Evolutionary conservation across 208 protist species (phyloP), one percentile per base, ranked within the genome.

Genomic region (Leishmania lainsoni): DNA sequence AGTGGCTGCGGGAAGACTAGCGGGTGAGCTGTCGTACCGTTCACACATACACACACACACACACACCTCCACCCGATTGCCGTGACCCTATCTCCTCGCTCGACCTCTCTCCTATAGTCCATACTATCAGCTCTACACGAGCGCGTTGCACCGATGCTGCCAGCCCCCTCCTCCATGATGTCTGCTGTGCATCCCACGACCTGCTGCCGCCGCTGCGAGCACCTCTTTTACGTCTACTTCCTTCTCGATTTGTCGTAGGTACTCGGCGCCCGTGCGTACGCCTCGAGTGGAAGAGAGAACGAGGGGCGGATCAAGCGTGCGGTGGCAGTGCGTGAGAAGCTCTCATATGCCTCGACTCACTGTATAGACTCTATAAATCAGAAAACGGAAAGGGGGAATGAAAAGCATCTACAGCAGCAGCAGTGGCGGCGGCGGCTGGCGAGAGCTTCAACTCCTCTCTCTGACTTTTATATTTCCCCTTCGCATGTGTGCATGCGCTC

Each of bases 1-100:
- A 73, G 35, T 92, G 89, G 89, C 73, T 92, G 69, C 83, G 84
- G 45, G 59, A 79, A 35, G 54, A 70, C 20, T 83, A 81, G 68
- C 22, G 1, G 49, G 56, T 32, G 2, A 14, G 39, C 66, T 2
- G 58, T 58, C 59, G 45, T 17, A 39, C 49, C 51, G 49, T 14
- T 76, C 32, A 12, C 71, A 35, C 65, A 42, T 35, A 35, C 71
- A 35, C 65, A 42, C 65, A 35, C 71, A 3, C 29, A 22, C 51
- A 10, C 48, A 10, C 51, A 2, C 26, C 45, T 49, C 66, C 42
- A 16, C 22, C 66, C 32, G 17, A 72, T 17, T n/a, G 39, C 32
- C 66, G 42, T 42, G 14, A 32, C 10, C 32, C 17, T 20, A 10
- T 42, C 29, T 39, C 14, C 66, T n/a, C 10, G 45, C 68, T 6